These are phyloP conservation scores for Sclerospora graminicola DNA, from an alignment of 352 stramenopile genomes.

Conservation along the genomic window DNA sequence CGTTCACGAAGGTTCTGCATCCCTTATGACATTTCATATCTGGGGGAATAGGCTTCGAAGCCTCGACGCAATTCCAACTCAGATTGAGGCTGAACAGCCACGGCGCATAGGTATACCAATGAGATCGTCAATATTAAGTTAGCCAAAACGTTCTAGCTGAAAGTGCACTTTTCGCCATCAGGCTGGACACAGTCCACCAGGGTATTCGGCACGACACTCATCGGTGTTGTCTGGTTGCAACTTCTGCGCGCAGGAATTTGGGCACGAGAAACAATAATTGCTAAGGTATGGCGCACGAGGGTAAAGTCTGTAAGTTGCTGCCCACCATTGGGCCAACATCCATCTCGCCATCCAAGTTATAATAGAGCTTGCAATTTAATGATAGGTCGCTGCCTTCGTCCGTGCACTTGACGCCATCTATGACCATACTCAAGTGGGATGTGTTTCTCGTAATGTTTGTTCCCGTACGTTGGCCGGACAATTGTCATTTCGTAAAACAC, in stretches of 20 bases:
- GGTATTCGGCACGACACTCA: conserved; percentile 24
- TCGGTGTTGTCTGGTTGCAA: conserved; percentile 34
- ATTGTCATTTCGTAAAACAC: conserved; percentile 65
- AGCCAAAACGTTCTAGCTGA: conserved; percentile 51
- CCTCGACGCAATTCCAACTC: too few relatives aligned
- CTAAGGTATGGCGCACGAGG: conserved; percentile 53
- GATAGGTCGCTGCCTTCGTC: background rate
- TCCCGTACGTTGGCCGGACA: conserved; percentile 28
- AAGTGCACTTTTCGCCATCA: conserved; percentile 48
- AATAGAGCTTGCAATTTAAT: conserved; percentile 39
- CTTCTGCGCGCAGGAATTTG: conserved; percentile 46
- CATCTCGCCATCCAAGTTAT: conserved; percentile 24
- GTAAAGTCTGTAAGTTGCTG: conserved; percentile 32
- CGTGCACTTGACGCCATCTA: conserved; percentile 31
- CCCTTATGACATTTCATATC: too few relatives aligned
- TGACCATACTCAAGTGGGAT: conserved; percentile 36
- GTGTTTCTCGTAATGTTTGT: conserved; percentile 19
- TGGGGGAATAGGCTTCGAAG: too few relatives aligned
- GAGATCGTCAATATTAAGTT: conserved; percentile 50
- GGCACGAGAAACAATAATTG: conserved; percentile 80
- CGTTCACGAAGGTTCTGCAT: too few relatives aligned
- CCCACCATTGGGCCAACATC: conserved; percentile 47
- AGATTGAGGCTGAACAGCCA: too few relatives aligned
- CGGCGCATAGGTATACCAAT: too few relatives aligned
- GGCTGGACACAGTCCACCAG: conserved; percentile 42